These are phyloP conservation scores for Colletotrichum destructivum DNA, from an alignment of 2,329 filamentous ascomycete genomes.

Conservation along the genomic window DNA sequence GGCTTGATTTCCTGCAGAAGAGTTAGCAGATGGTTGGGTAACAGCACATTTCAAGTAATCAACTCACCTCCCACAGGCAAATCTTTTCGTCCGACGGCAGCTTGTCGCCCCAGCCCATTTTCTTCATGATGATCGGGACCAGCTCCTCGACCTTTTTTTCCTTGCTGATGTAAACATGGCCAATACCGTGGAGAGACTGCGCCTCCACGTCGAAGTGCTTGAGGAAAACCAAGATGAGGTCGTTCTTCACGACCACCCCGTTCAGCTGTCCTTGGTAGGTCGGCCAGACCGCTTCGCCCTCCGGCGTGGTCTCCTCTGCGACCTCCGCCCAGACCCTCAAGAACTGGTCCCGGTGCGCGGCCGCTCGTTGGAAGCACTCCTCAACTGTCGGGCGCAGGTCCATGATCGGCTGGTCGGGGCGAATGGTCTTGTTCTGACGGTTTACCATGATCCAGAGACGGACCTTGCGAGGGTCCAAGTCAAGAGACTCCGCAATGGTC, in stretches of 20 bases:
- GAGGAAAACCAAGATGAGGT: slow-evolving; percentile 86
- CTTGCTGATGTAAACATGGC: slow-evolving; percentile 89
- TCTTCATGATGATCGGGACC: slow-evolving; percentile 80
- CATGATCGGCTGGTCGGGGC: slow-evolving; percentile 89
- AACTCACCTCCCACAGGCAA: slow-evolving; percentile 81
- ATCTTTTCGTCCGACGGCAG: slow-evolving; percentile 74
- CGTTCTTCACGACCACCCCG: slow-evolving; percentile 71
- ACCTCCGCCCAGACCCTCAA: slow-evolving; percentile 92
- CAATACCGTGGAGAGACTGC: slow-evolving; percentile 82
- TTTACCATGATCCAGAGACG: slow-evolving; percentile 99
- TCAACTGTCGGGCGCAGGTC: slow-evolving; percentile 84
- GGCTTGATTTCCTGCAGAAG: slow-evolving; percentile 88
- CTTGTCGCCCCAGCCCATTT: slow-evolving; percentile 89
- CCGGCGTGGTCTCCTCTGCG: slow-evolving; percentile 74
- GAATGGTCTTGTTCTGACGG: slow-evolving; percentile 95
- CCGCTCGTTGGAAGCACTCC: slow-evolving; percentile 71
- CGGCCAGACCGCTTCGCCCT: slow-evolving; percentile 82
- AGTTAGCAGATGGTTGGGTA: slow-evolving; percentile 42
- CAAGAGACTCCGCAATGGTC: slow-evolving; percentile 79
- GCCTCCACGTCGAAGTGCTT: slow-evolving; percentile 89
- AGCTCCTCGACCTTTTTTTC: slow-evolving; percentile 91
- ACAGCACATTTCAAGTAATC: not conserved
- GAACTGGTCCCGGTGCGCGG: slow-evolving; percentile 76
- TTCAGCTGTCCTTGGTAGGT: slow-evolving; percentile 72
- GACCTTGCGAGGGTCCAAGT: slow-evolving; percentile 77